Base-by-base conservation (phyloP, 306 rosid genomes). In the Alnus rubra region DNA sequence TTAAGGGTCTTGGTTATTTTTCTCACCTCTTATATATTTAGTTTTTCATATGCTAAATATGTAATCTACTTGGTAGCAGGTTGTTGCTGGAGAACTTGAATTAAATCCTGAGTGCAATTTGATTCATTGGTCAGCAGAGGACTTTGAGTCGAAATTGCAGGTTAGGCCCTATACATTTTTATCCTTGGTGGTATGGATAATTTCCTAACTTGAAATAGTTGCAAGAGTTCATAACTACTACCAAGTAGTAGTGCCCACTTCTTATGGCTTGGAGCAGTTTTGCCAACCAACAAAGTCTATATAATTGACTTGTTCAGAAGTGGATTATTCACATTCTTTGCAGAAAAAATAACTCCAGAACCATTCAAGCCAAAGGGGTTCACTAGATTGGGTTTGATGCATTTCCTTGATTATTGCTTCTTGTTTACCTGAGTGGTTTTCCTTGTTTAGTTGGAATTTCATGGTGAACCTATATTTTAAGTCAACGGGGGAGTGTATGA, bases 61-160 rank as follows among this genome's bases (percentile, higher is more conserved):
- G 55, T 14, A 69, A 23, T 75, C 63, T 67, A 77, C 78, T 82
- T 79, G 63, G 58, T 74, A 81, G 81, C 82, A 94, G 98, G 97
- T 94, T 72, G 97, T 94, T 70, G 97, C 98, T 74, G 98, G 98
- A 85, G 98, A 94, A 87, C 95, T 94, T 62, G 97, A 92, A 89
- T 79, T 90, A 80, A 94, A 92, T 83, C 96, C 90, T 56, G 96
- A 90, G 79, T 94, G 94, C 82, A 90, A 88, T 88, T 79, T 93
- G 79, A 89, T 94, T 90, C 90, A 94, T 79, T 94, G 98, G 97
- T 94, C 98, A 33, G 94, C 97, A 0, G 96, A 90, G 85, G 97
- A 92, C 82, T 94, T 94, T 47, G 98, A 94, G 84, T 88, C 98
- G 72, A 92, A 94, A 82, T 82, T 94, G 82, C 98, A 94, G 96